Base-by-base conservation (phyloP, 2,329 filamentous ascomycete genomes). In the Neoascochyta sp. region DNA sequence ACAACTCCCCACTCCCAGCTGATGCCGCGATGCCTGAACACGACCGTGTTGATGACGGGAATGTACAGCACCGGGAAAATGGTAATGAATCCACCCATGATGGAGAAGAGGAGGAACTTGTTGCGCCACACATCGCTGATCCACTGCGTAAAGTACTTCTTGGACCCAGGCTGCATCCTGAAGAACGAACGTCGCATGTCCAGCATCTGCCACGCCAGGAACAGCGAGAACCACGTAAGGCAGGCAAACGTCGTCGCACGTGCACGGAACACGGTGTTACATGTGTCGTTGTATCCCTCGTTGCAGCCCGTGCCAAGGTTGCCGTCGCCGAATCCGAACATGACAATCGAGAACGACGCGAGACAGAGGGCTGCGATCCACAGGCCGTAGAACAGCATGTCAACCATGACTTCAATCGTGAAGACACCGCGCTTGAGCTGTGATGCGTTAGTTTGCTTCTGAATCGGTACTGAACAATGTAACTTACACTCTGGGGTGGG, bases 151-250 rank as follows among this genome's bases (percentile, higher is more conserved):
- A 60, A 57, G 44, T 78, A 76, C 34, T 64, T 67, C 47, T 73
- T 77, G 15, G 71, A 75, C 11, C 68, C 67, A 0, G 81, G 77
- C 50, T 83, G 75, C 77, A 86, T 83, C 49, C 74, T 71, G 71
- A 87, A 87, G 68, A 87, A 84, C 6, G 76, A 81, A 29, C 80
- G 76, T 18, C 83, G 79, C 64, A 82, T 74, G 53, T 84, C 73
- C 43, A 42, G 46, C 54, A 86, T 81, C 57, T 88, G 82, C 83
- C 83, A 88, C 1, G 83, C 83, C 7, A 85, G 70, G 67, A 87
- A 83, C 11, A 87, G 71, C 0, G 81, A 80, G 50, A 81, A 81
- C 82, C 82, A 87, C 1, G 82, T 86, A 25, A 87, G 71, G 43
- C 76, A 82, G 23, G 80, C 80, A 52, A 87, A 87, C 2, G 78